These are phyloP conservation scores for Trichoderma harzianum DNA, from an alignment of 2,329 filamentous ascomycete genomes.

Conservation along the genomic window DNA sequence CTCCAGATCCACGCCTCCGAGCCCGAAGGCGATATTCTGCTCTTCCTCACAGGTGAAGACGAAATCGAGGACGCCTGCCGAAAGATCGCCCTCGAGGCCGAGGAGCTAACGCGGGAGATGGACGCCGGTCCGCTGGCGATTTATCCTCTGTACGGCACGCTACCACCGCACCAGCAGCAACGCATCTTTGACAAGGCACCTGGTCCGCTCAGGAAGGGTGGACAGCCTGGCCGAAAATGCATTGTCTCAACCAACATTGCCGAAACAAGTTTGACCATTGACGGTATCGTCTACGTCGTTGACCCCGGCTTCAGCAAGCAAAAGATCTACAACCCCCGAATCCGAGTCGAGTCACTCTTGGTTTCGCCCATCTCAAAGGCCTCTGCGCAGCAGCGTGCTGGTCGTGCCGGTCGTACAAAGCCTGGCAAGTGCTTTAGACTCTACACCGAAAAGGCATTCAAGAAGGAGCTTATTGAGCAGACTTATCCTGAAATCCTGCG, in stretches of 20 bases:
- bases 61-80: constrained; percentile 96
- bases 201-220: constrained; percentile 65
- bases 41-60: constrained; percentile 96
- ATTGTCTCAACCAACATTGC: constrained; percentile 98
- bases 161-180: constrained; percentile 91
- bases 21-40: constrained; percentile 83
- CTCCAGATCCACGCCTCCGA: constrained; percentile 95
- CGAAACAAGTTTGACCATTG: constrained; percentile 94
- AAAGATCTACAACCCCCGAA: constrained; percentile 97
- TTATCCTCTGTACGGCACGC: constrained; percentile 89
- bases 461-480: constrained; percentile 96
- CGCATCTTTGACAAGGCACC: constrained; percentile 92
- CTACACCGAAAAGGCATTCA: constrained; percentile 94
- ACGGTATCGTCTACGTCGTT: constrained; percentile 99
- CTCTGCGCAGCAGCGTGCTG: constrained; percentile 92
- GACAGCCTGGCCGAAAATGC: constrained; percentile 85
- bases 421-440: constrained; percentile 97
- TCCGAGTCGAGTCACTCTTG: constrained; percentile 93
- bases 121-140: constrained; percentile 86
- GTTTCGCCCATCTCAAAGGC: constrained; percentile 98
- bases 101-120: constrained; percentile 87
- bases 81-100: constrained; percentile 85
- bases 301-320: constrained; percentile 99
- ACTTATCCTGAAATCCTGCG: constrained; percentile 94
- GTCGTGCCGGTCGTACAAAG: constrained; percentile 97